Percentiles rank a stretch among this genome's conserved stretches.
Evolutionary conservation across 306 rosid genomes (phyloP).

Genomic region (Lathyrus tuberosus): DNA sequence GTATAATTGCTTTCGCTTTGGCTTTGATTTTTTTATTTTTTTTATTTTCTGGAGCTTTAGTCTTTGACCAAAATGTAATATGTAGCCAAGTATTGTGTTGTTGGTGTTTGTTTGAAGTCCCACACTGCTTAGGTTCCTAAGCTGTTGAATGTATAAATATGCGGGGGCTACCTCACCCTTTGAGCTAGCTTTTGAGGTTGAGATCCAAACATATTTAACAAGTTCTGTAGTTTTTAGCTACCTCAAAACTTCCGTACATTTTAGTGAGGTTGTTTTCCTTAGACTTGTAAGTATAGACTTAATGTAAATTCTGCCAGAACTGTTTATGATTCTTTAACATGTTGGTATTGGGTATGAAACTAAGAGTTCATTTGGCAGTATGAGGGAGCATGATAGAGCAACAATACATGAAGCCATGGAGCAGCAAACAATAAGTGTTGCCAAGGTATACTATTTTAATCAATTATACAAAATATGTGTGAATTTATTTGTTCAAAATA

Average conservation of each 20-base stretch:
- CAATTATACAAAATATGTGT: conserved; percentile 11
- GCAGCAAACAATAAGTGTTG: conserved; percentile 98
- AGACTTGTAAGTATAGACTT: conserved; percentile 24
- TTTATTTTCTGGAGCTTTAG: conserved; percentile 15
- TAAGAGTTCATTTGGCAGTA: conserved; percentile 55
- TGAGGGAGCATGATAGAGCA: conserved; percentile 98
- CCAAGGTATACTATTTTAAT: conserved; percentile 68
- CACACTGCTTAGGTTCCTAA: no score
- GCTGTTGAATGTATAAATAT: no score
- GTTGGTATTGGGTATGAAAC: conserved; percentile 37
- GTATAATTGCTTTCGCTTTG: conserved; percentile 25
- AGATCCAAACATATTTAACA: no score
- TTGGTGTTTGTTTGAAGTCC: no score
- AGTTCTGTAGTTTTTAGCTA: neutral
- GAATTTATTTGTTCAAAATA: conserved; percentile 27
- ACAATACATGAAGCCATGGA: conserved; percentile 99
- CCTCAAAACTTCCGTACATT: neutral
- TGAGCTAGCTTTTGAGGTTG: no score
- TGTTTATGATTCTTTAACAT: conserved; percentile 32
- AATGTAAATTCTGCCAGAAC: neutral
- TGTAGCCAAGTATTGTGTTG: neutral
- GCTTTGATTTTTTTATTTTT: neutral
- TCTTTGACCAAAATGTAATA: conserved; percentile 30
- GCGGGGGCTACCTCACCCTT: no score
- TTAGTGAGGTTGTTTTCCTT: conserved; percentile 29